Evolutionary conservation across 2,329 filamentous ascomycete genomes (phyloP), one percentile per base, ranked within the genome.

Genomic region (Emericellopsis cladophorae): DNA sequence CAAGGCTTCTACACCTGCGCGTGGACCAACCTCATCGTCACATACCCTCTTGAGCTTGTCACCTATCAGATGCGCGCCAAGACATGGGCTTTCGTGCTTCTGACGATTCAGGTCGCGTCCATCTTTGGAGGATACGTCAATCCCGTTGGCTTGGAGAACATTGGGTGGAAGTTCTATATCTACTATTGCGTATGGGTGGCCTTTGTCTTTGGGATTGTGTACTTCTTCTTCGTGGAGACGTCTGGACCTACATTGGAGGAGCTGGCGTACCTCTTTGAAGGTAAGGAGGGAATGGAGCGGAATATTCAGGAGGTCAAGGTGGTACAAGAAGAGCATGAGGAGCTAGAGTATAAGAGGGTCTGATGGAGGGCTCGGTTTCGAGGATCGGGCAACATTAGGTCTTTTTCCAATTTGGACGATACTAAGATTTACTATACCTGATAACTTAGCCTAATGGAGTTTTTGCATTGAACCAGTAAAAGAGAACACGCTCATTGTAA

Each of bases 1-100:
- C 57, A 64, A 22, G 55, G 51, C 0, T 64, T 64, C 31, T 66
- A 66, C 40, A 63, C 58, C 0, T 54, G 64, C 29, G 63, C 59
- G 1, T 68, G 63, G 64, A 66, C 61, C 0, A 62, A 62, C 7
- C 35, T 67, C 35, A 56, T 65, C 3, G 62, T 66, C 1, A 62
- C 62, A 0, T 68, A 68, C 37, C 61, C 64, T 1, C 52, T 64
- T 0, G 64, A 67, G 45, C 51, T 67, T 7, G 57, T 64, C 5
- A 58, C 62, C 0, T 62, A 62, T 31, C 55, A 59, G 38, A 64
- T 65, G 56, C 58, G 63, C 7, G 62, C 63, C 40, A 66, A 65
- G 50, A 54, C 59, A 0, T 63, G 59, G 57, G 56, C 56, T 0
- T 62, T 66, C 37, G 58, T 64, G 0, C 53, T 66, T 0, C 49